Percentiles rank a stretch among this genome's conserved stretches.
These are phyloP conservation scores for Diaporthe sp. DNA, from an alignment of 2,329 filamentous ascomycete genomes.

Conservation along the genomic window DNA sequence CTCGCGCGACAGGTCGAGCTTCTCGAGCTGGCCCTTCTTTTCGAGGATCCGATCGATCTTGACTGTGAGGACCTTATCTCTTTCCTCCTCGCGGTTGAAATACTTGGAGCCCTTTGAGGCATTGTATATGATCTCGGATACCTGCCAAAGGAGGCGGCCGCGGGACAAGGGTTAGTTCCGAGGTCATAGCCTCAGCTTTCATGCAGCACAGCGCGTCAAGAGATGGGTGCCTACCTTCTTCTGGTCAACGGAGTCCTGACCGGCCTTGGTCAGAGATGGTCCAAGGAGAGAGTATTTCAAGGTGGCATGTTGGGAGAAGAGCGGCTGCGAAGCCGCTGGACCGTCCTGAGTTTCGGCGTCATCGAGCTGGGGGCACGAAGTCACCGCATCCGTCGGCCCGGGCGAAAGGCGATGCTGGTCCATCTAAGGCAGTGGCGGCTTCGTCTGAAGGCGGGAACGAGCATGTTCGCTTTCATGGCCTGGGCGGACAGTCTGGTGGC, in stretches of 20 bases:
- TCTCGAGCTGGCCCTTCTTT: constrained; percentile 81
- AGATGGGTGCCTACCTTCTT: constrained; percentile 68
- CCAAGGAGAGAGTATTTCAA: constrained; percentile 92
- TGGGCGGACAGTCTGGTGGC: not conserved
- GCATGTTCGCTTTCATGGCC: constrained; percentile 23
- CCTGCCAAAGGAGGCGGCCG: constrained; percentile 57
- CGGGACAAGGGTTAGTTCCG: not conserved
- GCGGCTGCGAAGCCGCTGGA: not conserved
- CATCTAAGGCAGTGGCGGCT: not conserved
- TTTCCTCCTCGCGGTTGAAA: constrained; percentile 89
- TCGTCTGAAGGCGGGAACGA: not conserved
- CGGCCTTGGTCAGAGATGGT: constrained; percentile 92
- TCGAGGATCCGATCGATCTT: constrained; percentile 86
- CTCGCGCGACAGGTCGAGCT: constrained; percentile 79
- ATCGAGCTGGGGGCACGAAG: not conserved
- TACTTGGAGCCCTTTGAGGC: constrained; percentile 97
- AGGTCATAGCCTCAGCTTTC: not conserved
- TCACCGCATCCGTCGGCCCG: constrained; percentile 4
- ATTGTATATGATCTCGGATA: constrained; percentile 97
- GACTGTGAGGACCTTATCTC: constrained; percentile 83
- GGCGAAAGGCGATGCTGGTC: not conserved
- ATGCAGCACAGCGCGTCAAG: not conserved
- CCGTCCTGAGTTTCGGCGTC: not conserved
- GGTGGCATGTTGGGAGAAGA: constrained; percentile 59
- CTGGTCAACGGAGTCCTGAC: constrained; percentile 94